A percentile compares a stretch with the other conserved stretches of the same genome.
phyloP scores from a whole-genome alignment of 331 rosid genomes.

The Malus hybrid region DNA sequence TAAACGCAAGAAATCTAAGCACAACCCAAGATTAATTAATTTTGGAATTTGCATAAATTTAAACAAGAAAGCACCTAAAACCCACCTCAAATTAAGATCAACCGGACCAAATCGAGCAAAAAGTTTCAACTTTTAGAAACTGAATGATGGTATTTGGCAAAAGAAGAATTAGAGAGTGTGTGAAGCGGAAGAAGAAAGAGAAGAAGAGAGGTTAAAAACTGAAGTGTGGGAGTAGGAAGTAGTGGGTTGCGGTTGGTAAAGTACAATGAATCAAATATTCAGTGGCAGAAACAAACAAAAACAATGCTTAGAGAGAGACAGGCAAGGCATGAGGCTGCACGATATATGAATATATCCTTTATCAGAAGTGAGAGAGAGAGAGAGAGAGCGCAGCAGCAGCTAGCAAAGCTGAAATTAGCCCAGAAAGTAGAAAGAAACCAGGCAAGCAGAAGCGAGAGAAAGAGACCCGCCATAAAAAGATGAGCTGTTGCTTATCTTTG shows the following conservation, averaged over 20 bases:
- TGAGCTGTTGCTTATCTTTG: slow-evolving; percentile 71
- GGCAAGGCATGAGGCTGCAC: neutral
- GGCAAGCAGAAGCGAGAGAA: slow-evolving; percentile 22
- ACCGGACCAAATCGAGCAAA: neutral
- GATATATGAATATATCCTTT: slow-evolving; percentile 19
- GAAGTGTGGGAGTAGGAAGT: neutral
- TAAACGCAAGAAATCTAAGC: neutral
- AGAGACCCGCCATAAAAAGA: slow-evolving; percentile 36
- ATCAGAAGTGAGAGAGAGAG: neutral
- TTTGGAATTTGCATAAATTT: neutral
- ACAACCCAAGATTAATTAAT: neutral
- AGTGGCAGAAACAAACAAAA: slow-evolving; percentile 41
- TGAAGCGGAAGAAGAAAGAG: neutral
- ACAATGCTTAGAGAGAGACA: slow-evolving; percentile 8
- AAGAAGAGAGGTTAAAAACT: too few relatives aligned
- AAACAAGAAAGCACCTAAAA: slow-evolving; percentile 10
- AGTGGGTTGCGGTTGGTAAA: slow-evolving; percentile 8
- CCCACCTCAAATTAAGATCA: slow-evolving; percentile 22
- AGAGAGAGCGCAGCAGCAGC: neutral
- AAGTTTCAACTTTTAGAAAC: neutral
- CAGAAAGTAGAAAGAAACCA: slow-evolving; percentile 15
- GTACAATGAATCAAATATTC: slow-evolving; percentile 35
- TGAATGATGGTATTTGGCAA: neutral
- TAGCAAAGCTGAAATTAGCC: slow-evolving; percentile 2
- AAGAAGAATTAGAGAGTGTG: neutral